Conservation (phyloP, 192 early-diverging fungal species). For the Coemansia sp. region DNA sequence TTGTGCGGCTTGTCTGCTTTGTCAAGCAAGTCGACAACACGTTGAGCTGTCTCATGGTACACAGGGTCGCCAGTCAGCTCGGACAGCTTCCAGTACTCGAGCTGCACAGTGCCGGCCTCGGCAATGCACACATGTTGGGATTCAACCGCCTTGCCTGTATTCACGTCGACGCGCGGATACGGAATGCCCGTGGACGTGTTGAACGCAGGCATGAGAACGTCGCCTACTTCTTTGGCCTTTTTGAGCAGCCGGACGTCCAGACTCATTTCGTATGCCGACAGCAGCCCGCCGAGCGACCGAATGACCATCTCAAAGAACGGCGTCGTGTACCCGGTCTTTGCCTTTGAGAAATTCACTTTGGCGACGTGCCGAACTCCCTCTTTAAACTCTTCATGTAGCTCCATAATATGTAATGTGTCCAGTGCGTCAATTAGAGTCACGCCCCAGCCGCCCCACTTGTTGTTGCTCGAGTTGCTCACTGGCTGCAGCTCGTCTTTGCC, state of each 20-base stretch:
- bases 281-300: slow-evolving; percentile 75
- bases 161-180: slow-evolving; percentile 61
- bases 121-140: slow-evolving; percentile 52
- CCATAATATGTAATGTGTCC: slow-evolving; percentile 88
- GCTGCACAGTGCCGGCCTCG: slow-evolving; percentile 74
- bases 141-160: slow-evolving; percentile 21
- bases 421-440: slow-evolving; percentile 82
- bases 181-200: slow-evolving; percentile 73
- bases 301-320: slow-evolving; percentile 87
- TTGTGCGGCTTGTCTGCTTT: slow-evolving; percentile 38
- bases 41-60: slow-evolving; percentile 62
- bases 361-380: slow-evolving; percentile 67
- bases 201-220: slow-evolving; percentile 72
- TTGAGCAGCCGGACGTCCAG: slow-evolving; percentile 64
- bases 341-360: slow-evolving; percentile 58
- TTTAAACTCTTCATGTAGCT: slow-evolving; percentile 73
- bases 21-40: slow-evolving; percentile 58
- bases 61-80: slow-evolving; percentile 70
- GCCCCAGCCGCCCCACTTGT: slow-evolving; percentile 56
- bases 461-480: slow-evolving; percentile 39
- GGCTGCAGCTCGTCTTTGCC: slow-evolving; percentile 53
- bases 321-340: slow-evolving; percentile 44
- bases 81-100: slow-evolving; percentile 82
- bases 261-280: slow-evolving; percentile 83
- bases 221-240: slow-evolving; percentile 71